Evolutionary conservation across 345 rosid species (phyloP).

Genomic region (Ceriops zippeliana): DNA sequence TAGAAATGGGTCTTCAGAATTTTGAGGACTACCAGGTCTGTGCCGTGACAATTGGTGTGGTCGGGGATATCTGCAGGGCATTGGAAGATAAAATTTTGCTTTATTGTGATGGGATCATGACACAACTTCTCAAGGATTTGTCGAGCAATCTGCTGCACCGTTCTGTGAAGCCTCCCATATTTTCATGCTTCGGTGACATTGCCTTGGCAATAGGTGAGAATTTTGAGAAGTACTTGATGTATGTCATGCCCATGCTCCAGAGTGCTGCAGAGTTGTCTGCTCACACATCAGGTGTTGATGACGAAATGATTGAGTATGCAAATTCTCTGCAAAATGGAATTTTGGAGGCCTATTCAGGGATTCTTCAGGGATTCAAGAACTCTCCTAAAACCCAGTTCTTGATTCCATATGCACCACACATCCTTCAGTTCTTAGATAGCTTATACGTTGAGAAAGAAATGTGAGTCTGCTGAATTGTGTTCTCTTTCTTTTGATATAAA

Average conservation of each 20-base stretch:
- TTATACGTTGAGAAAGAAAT: background rate
- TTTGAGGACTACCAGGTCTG: conserved; percentile 8
- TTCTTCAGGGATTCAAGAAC: conserved; percentile 7
- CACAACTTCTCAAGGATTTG: conserved; percentile 4
- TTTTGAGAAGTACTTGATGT: conserved; percentile 3
- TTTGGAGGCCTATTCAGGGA: conserved; percentile 4
- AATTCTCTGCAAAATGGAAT: background rate
- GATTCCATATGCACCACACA: conserved; percentile 1
- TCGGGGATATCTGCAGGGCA: conserved; percentile 4
- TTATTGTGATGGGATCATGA: conserved; percentile 11
- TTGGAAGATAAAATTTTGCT: conserved; percentile 5
- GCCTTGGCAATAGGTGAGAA: conserved; percentile 7
- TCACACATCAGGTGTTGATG: background rate
- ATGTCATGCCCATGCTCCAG: conserved; percentile 4
- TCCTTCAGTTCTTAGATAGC: conserved; percentile 3
- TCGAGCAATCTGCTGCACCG: background rate
- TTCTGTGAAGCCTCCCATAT: conserved; percentile 7
- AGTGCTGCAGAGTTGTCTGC: conserved; percentile 5
- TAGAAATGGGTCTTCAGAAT: conserved; percentile 6
- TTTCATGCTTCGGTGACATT: conserved; percentile 10
- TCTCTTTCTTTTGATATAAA: background rate
- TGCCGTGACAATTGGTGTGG: conserved; percentile 4
- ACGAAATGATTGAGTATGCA: background rate
- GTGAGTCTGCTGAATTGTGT: background rate
- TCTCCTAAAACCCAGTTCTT: conserved; percentile 5